phyloP scores from a whole-genome alignment of 352 stramenopile genomes.

The Globisporangium megalacanthum region DNA sequence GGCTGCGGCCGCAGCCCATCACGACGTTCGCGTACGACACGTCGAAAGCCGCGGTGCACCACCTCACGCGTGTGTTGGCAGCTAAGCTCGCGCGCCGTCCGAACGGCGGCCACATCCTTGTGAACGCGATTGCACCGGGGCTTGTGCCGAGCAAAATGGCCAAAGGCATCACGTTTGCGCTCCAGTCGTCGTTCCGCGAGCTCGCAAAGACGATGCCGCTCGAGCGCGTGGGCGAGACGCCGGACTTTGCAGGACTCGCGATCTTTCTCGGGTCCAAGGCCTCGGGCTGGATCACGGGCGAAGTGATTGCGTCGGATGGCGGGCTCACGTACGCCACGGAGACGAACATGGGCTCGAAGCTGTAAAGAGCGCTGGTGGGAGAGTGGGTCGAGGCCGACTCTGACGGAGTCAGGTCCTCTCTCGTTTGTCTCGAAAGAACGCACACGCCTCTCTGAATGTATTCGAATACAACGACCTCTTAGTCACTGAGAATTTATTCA shows the following conservation, averaged over 20 bases:
- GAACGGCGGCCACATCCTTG: constrained; percentile 87
- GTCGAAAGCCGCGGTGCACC: constrained; percentile 93
- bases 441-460: too few relatives aligned
- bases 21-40: constrained; percentile 93
- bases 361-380: constrained; percentile 2
- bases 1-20: constrained; percentile 83
- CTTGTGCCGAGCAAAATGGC: constrained; percentile 91
- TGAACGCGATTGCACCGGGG: constrained; percentile 94
- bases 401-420: too few relatives aligned
- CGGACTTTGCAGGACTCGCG: constrained; percentile 92
- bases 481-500: too few relatives aligned
- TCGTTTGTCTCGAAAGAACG: too few relatives aligned
- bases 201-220: constrained; percentile 77
- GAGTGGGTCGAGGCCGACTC: too few relatives aligned
- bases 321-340: constrained; percentile 58
- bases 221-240: constrained; percentile 68
- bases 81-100: constrained; percentile 82
- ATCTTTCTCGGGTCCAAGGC: constrained; percentile 90
- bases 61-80: constrained; percentile 90
- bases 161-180: constrained; percentile 56
- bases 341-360: constrained; percentile 31
- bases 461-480: too few relatives aligned
- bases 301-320: constrained; percentile 90
- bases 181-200: constrained; percentile 37
- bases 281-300: constrained; percentile 89